phyloP scores from a whole-genome alignment of 1,139 yeast genomes.

The Taphrina flavorubra region DNA sequence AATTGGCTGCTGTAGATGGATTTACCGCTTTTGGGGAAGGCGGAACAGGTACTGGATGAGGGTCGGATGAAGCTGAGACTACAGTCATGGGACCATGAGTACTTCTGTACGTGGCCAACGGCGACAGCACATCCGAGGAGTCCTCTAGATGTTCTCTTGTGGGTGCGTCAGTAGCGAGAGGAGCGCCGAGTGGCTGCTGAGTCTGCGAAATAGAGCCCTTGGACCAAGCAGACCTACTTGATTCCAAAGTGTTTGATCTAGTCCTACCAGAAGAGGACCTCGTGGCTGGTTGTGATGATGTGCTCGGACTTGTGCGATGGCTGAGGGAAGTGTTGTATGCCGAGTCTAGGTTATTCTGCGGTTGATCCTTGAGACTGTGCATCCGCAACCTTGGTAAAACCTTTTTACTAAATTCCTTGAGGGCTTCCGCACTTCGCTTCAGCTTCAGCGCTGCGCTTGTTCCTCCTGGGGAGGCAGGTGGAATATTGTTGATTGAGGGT shows the following conservation, averaged over 20 bases:
- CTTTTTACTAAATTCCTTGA: slow-evolving; percentile 29
- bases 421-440: slow-evolving; percentile 32
- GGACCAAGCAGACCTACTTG: slow-evolving; percentile 23
- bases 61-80: neutral
- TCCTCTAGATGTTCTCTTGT: slow-evolving; percentile 8
- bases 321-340: neutral
- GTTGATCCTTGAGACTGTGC: neutral
- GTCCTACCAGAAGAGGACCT: slow-evolving; percentile 28
- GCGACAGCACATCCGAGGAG: slow-evolving; percentile 21
- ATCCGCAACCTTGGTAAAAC: slow-evolving; percentile 24
- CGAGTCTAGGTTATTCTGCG: neutral
- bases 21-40: neutral
- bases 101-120: slow-evolving; percentile 25
- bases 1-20: neutral
- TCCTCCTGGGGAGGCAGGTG: slow-evolving; percentile 22
- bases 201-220: neutral
- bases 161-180: slow-evolving; percentile 1
- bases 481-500: slow-evolving; percentile 18
- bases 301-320: slow-evolving; percentile 15
- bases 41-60: neutral
- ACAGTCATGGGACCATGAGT: slow-evolving; percentile 5
- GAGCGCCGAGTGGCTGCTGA: neutral
- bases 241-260: slow-evolving; percentile 35
- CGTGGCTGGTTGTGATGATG: slow-evolving; percentile 26
- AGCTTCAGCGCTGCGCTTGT: slow-evolving; percentile 26